Base-by-base conservation (phyloP, 2,329 filamentous ascomycete species). In the Chaetomium sp. region DNA sequence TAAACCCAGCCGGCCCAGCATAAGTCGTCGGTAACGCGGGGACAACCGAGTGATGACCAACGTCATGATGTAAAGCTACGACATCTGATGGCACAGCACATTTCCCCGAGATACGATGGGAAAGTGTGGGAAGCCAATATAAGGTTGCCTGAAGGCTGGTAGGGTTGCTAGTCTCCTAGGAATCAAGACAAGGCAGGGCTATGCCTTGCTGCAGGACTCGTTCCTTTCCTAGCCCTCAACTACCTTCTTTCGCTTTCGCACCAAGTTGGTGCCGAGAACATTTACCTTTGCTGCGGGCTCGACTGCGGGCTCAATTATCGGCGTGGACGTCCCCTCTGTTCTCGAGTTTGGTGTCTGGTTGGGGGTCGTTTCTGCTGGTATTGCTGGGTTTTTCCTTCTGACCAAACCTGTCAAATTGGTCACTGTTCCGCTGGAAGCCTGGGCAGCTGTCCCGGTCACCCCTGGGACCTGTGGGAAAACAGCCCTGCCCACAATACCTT, bases 181-280 rank as follows among this genome's bases (percentile, higher is more conserved):
- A 27, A 27, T 27, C 19, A 27, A 27, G 19, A 27, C 19, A 27
- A 27, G 19, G 3, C 19, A 27, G 19, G 19, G 19, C 19, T 27
- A 27, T 27, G 19, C 19, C 19, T 27, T 27, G 19, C 19, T 27
- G 10, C 34, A 12, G 19, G 9, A 33, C 19, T 8, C 19, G 27
- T 38, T 14, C 38, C 19, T 6, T 19, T 49, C 35, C 48, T 6
- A 32, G 11, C 59, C 53, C 34, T 55, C 61, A 12, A 52, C 52
- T 12, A 61, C 67, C 63, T 78, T 80, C 37, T 70, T 70, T 68
- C 79, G 83, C 69, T 78, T 83, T 55, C 76, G 71, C 42, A 82
- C 70, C 10, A 78, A 61, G 1, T 69, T 71, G 12, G 63, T 64
- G 11, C 68, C 68, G 10, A 66, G 52, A 4, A 66, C 52, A 56